These are phyloP conservation scores for Xylariaceae sp. DNA, from an alignment of 2,329 filamentous ascomycete species.

Conservation along the genomic window DNA sequence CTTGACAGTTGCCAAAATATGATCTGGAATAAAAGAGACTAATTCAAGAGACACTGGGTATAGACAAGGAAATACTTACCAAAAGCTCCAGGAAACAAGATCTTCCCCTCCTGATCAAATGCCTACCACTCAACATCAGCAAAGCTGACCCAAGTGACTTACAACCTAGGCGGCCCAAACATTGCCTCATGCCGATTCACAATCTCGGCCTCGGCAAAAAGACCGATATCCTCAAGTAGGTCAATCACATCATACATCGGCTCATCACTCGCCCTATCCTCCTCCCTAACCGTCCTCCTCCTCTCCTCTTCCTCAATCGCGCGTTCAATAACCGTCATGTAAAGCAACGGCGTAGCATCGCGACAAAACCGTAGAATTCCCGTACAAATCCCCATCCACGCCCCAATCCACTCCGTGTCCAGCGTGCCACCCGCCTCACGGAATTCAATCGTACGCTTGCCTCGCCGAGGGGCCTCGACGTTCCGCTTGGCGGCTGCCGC, in stretches of 20 bases:
- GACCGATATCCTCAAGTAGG: conserved; percentile 33
- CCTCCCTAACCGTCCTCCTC: background rate
- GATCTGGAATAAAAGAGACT: too few species aligned
- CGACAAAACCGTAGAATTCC: conserved; percentile 25
- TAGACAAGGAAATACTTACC: too few species aligned
- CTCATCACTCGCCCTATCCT: conserved; percentile 7
- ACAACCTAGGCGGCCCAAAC: conserved; percentile 17
- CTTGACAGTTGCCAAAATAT: too few species aligned
- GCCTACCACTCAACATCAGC: too few species aligned
- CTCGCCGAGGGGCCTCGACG: background rate
- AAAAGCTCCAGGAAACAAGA: too few species aligned
- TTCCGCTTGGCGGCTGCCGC: too few species aligned
- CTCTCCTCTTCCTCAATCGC: conserved; percentile 29
- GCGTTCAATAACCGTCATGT: conserved; percentile 26
- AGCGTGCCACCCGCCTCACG: conserved; percentile 35
- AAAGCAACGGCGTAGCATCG: too few species aligned
- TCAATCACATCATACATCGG: conserved; percentile 34
- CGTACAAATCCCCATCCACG: conserved; percentile 34
- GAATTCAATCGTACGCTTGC: conserved; percentile 33
- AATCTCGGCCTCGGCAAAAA: conserved; percentile 29
- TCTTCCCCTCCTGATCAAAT: too few species aligned
- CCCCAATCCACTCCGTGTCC: conserved; percentile 31
- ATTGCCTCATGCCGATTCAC: conserved; percentile 19
- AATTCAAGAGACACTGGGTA: too few species aligned
- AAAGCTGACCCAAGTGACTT: too few species aligned